Percentiles rank a stretch among this genome's conserved stretches.
phyloP scores from a whole-genome alignment of 2,329 filamentous ascomycete genomes.

The Biscogniauxia mediterranea region DNA sequence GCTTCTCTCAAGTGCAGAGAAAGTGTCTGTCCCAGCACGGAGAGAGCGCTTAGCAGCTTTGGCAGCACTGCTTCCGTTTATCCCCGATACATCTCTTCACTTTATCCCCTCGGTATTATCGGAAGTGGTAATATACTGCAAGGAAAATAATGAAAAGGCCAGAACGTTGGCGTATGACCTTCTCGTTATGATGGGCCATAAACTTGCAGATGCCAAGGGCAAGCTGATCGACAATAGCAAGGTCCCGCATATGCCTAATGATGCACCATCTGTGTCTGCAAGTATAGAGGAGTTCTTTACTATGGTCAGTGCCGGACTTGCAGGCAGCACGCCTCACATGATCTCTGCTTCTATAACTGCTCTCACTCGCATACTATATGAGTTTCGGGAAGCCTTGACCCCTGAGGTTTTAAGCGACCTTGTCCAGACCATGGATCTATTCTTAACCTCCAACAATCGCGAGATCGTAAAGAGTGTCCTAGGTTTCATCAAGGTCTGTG shows the following conservation, averaged over 20 bases:
- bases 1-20: conserved; percentile 75
- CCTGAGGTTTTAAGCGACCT: conserved; percentile 74
- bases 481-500: conserved; percentile 94
- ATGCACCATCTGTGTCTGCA: conserved; percentile 74
- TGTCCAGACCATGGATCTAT: conserved; percentile 92
- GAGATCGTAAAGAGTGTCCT: conserved; percentile 94
- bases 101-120: conserved; percentile 91
- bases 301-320: conserved; percentile 95
- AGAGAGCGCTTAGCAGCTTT: conserved; percentile 85
- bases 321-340: conserved; percentile 92
- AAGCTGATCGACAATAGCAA: conserved; percentile 80
- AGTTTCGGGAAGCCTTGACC: conserved; percentile 74
- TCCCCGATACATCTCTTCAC: conserved; percentile 76
- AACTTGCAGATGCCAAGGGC: conserved; percentile 65
- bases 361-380: conserved; percentile 86
- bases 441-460: conserved; percentile 92
- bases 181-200: conserved; percentile 82
- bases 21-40: conserved; percentile 81
- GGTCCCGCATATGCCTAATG: conserved; percentile 80
- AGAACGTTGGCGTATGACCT: conserved; percentile 87
- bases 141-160: conserved; percentile 96
- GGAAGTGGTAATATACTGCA: conserved; percentile 93
- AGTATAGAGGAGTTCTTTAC: conserved; percentile 95
- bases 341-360: conserved; percentile 96
- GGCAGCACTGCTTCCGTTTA: conserved; percentile 72